A percentile compares a stretch with the other conserved stretches of the same genome.
phyloP scores from a whole-genome alignment of 2,329 filamentous ascomycete genomes.

The Mariannaea elegans region DNA sequence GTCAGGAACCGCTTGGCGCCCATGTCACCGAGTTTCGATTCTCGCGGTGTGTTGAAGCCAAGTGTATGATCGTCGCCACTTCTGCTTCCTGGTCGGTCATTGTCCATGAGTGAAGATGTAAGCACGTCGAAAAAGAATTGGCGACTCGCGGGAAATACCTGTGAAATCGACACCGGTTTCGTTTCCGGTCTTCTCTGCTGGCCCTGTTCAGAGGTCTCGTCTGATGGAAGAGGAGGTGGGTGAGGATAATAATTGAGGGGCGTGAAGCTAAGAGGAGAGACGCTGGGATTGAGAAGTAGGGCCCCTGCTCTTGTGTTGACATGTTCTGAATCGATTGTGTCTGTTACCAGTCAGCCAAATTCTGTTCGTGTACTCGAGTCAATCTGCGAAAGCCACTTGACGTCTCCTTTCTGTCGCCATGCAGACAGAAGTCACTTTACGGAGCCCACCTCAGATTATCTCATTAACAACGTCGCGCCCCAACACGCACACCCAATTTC shows the following conservation, averaged over 20 bases:
- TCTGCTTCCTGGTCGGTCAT: slow-evolving; percentile 10
- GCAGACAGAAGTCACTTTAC: slow-evolving; percentile 5
- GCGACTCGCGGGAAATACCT: slow-evolving; percentile 25
- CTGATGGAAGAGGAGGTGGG: slow-evolving; percentile 37
- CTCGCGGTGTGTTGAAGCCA: slow-evolving; percentile 9
- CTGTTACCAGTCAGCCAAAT: slow-evolving; percentile 19
- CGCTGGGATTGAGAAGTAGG: slow-evolving; percentile 27
- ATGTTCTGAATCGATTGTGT: slow-evolving; percentile 28
- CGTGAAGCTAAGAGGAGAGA: slow-evolving; percentile 31
- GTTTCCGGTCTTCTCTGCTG: slow-evolving; percentile 36
- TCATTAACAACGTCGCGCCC: neutral
- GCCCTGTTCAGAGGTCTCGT: slow-evolving; percentile 34
- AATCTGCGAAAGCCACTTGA: slow-evolving; percentile 28
- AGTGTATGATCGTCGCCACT: slow-evolving; percentile 14
- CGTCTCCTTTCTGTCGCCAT: slow-evolving; percentile 6
- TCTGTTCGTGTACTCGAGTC: slow-evolving; percentile 28
- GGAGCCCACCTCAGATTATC: neutral
- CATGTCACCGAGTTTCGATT: slow-evolving; percentile 31
- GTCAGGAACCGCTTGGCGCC: slow-evolving; percentile 35
- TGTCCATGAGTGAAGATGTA: slow-evolving; percentile 28
- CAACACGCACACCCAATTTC: slow-evolving; percentile 2
- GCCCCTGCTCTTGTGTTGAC: slow-evolving; percentile 30
- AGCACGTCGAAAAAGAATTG: slow-evolving; percentile 26
- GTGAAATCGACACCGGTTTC: slow-evolving; percentile 32
- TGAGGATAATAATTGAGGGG: slow-evolving; percentile 26